Conservation (phyloP, 129 eudicot genomes). For the Saposhnikovia divaricata region DNA sequence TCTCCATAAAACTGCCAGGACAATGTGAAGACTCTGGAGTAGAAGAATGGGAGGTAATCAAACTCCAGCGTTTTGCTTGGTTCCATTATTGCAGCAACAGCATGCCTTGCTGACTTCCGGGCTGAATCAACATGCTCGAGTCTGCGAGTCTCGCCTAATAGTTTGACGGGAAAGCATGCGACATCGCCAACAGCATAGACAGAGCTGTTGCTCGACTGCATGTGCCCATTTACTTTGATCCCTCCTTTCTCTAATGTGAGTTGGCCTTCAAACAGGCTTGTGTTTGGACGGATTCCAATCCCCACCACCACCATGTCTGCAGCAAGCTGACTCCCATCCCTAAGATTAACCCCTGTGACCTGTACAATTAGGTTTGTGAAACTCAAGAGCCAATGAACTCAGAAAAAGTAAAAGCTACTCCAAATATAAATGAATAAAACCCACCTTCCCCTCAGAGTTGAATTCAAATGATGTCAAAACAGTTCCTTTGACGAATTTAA, state of each 20-base stretch:
- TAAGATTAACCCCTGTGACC: constrained; percentile 83
- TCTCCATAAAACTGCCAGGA: constrained; percentile 98
- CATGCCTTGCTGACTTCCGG: constrained; percentile 79
- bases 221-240: constrained; percentile 66
- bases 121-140: constrained; percentile 97
- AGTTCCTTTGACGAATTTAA: constrained; percentile 85
- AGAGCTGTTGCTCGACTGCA: constrained; percentile 78
- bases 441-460: constrained; percentile 71
- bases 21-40: constrained; percentile 74
- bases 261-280: constrained; percentile 89
- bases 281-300: constrained; percentile 91
- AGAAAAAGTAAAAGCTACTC: not conserved
- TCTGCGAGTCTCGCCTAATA: constrained; percentile 70
- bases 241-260: constrained; percentile 87
- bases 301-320: constrained; percentile 90
- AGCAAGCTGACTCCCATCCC: constrained; percentile 68
- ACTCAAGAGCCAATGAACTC: not conserved
- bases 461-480: constrained; percentile 78
- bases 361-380: constrained; percentile 17
- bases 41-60: constrained; percentile 95
- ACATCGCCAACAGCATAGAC: constrained; percentile 95
- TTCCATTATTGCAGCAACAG: constrained; percentile 70
- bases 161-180: constrained; percentile 78
- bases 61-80: constrained; percentile 60
- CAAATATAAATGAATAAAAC: not conserved